A percentile compares a stretch with the other conserved stretches of the same genome.
phyloP scores from a whole-genome alignment of 2,329 filamentous ascomycete genomes.

The Ustulina deusta region DNA sequence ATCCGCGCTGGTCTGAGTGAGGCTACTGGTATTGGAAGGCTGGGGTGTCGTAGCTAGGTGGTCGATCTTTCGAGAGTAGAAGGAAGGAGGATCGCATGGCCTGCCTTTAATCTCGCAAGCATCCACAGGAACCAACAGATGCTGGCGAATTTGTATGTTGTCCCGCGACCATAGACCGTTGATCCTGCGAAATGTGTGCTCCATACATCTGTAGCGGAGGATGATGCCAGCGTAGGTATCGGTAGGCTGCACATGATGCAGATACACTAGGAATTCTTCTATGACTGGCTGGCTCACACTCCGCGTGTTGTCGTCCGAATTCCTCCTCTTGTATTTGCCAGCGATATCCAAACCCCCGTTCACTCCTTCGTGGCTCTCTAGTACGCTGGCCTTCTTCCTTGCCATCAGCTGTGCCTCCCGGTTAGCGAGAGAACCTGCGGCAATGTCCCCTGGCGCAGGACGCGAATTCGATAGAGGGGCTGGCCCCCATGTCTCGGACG shows the following conservation, averaged over 20 bases:
- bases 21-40: slow-evolving; percentile 45
- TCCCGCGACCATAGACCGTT: slow-evolving; percentile 97
- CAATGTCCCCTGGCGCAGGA: slow-evolving; percentile 62
- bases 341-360: slow-evolving; percentile 68
- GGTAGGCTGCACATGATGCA: slow-evolving; percentile 83
- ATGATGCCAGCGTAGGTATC: slow-evolving; percentile 94
- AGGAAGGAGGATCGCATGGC: slow-evolving; percentile 67
- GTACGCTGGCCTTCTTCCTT: slow-evolving; percentile 67
- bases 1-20: slow-evolving; percentile 38
- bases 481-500: slow-evolving; percentile 62
- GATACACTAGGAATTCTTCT: slow-evolving; percentile 85
- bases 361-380: slow-evolving; percentile 71
- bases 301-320: slow-evolving; percentile 70
- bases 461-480: slow-evolving; percentile 56
- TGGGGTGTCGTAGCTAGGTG: slow-evolving; percentile 64
- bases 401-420: slow-evolving; percentile 67
- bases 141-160: slow-evolving; percentile 84
- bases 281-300: slow-evolving; percentile 67
- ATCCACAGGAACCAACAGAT: slow-evolving; percentile 87
- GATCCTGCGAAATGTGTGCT: slow-evolving; percentile 83
- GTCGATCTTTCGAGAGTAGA: slow-evolving; percentile 59
- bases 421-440: slow-evolving; percentile 64
- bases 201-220: slow-evolving; percentile 88
- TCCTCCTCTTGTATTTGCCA: slow-evolving; percentile 72
- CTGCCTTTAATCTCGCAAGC: slow-evolving; percentile 86